Evolutionary conservation across 2,329 filamentous ascomycete genomes (phyloP).

Genomic region (Fusarium nematophilum): DNA sequence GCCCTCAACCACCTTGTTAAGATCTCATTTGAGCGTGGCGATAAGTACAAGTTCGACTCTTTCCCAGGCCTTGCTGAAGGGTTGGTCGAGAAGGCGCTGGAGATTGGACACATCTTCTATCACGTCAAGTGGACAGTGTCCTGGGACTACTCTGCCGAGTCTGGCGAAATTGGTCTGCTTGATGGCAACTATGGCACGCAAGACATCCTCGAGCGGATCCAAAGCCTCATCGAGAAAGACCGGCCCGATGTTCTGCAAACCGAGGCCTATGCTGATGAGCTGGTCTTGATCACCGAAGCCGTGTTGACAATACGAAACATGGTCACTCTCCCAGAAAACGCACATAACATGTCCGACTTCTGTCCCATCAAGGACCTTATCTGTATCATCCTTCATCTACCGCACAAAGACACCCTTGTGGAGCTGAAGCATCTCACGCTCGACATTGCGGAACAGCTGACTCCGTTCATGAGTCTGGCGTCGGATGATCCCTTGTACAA

Average conservation of each 20-base stretch:
- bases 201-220: conserved; percentile 74
- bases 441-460: conserved; percentile 91
- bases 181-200: conserved; percentile 63
- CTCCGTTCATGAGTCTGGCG: conserved; percentile 80
- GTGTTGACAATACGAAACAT: conserved; percentile 92
- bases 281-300: conserved; percentile 86
- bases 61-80: conserved; percentile 91
- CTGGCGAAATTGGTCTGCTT: conserved; percentile 60
- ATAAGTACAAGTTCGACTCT: conserved; percentile 95
- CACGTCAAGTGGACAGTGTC: conserved; percentile 83
- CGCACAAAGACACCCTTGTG: conserved; percentile 75
- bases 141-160: conserved; percentile 68
- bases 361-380: conserved; percentile 83
- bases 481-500: conserved; percentile 82
- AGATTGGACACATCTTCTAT: conserved; percentile 83
- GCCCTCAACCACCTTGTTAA: conserved; percentile 93
- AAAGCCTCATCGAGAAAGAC: conserved; percentile 67
- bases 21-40: conserved; percentile 92
- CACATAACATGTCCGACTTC: conserved; percentile 80
- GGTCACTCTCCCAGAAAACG: conserved; percentile 93
- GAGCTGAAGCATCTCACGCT: conserved; percentile 92
- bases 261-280: conserved; percentile 73
- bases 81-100: conserved; percentile 84
- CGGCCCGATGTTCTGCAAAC: conserved; percentile 78
- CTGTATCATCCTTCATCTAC: conserved; percentile 83